These are phyloP conservation scores for Alternaria alternata DNA, from an alignment of 2,329 filamentous ascomycete genomes.

Conservation along the genomic window DNA sequence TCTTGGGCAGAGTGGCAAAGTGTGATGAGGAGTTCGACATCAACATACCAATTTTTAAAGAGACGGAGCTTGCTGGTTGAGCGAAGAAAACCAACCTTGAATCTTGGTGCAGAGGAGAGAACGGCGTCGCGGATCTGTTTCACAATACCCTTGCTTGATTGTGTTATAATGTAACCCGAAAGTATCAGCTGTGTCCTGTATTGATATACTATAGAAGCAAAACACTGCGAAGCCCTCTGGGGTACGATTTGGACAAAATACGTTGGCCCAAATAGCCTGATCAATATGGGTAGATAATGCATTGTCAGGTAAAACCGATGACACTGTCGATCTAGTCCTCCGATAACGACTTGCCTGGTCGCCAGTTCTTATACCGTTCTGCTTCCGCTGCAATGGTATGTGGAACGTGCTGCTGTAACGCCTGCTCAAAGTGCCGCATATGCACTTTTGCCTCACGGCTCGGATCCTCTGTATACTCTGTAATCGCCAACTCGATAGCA, in stretches of 20 bases:
- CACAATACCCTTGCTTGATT: conserved; percentile 1
- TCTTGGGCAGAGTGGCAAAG: conserved; percentile 47
- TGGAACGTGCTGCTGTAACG: conserved; percentile 50
- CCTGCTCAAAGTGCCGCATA: conserved; percentile 61
- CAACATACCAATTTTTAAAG: conserved; percentile 41
- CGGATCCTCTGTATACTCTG: conserved; percentile 37
- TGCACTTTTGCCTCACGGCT: conserved; percentile 40
- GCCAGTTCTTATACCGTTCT: conserved; percentile 55
- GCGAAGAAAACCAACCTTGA: fast-evolving
- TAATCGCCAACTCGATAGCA: conserved; percentile 49
- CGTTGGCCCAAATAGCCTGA: not conserved
- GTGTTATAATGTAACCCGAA: not conserved
- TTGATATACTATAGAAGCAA: not conserved
- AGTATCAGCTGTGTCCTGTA: not conserved
- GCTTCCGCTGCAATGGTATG: conserved; percentile 53
- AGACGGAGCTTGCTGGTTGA: conserved; percentile 11
- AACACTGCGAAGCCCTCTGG: not conserved
- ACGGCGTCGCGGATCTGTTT: not conserved
- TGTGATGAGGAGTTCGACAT: conserved; percentile 49
- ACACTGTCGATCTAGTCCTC: conserved; percentile 10
- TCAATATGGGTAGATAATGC: not conserved
- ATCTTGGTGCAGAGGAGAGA: not conserved
- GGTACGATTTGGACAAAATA: not conserved
- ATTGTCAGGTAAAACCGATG: not conserved
- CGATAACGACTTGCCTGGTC: conserved; percentile 44